phyloP scores from a whole-genome alignment of 352 stramenopile species.

The Globisporangium nagaii region DNA sequence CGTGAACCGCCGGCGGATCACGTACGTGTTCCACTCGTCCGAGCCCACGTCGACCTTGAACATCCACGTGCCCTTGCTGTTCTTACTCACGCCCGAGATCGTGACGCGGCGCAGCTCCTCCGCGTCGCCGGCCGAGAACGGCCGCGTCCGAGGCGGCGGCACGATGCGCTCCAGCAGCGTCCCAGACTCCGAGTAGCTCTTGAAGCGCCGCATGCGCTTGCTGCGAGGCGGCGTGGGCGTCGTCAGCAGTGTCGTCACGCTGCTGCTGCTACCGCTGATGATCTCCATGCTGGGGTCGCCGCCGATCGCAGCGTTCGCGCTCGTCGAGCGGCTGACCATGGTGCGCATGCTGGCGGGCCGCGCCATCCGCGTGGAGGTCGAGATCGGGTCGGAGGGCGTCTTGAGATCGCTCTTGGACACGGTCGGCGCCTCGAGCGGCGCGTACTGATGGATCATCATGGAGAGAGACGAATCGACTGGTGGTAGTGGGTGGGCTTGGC shows the following conservation, averaged over 20 bases:
- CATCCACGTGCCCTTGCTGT: conserved; percentile 63
- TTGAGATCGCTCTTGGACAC: conserved; percentile 2
- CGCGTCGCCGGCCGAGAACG: conserved; percentile 48
- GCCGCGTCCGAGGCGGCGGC: conserved; percentile 22
- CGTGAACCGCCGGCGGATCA: conserved; percentile 63
- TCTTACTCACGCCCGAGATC: conserved; percentile 63
- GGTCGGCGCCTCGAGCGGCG: conserved; percentile 1
- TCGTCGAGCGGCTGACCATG: conserved; percentile 8
- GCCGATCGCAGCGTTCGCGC: conserved; percentile 1
- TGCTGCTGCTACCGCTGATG: conserved; percentile 17
- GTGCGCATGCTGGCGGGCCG: conserved; percentile 7
- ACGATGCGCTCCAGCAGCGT: conserved; percentile 39
- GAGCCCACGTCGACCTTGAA: conserved; percentile 69
- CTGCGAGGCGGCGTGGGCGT: conserved; percentile 10
- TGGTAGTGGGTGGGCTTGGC: not conserved
- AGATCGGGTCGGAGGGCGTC: not conserved
- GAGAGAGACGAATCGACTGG: not conserved
- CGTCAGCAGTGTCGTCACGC: conserved; percentile 12
- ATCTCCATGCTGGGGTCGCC: not conserved
- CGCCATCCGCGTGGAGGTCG: not conserved
- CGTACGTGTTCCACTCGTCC: conserved; percentile 53
- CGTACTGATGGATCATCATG: conserved; percentile 17
- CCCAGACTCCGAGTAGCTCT: conserved; percentile 63
- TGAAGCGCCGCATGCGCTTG: conserved; percentile 32
- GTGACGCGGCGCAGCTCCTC: conserved; percentile 44